Percentiles rank a stretch among this genome's conserved stretches.
phyloP scores from a whole-genome alignment of 768 basidiomycete species.

The Plicaturopsis crispa region DNA sequence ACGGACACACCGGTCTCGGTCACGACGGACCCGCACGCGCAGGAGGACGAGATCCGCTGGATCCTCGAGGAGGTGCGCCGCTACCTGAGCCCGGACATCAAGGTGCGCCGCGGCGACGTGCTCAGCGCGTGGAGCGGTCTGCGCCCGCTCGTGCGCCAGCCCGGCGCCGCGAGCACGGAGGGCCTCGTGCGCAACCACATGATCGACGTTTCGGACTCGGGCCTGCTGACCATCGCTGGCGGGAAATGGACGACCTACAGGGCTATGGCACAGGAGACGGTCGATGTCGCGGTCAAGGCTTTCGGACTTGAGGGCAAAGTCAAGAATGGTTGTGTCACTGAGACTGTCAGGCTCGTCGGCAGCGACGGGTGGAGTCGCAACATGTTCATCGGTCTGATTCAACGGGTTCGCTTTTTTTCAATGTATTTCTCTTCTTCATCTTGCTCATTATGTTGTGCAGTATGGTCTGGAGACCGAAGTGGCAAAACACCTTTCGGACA shows the following conservation, averaged over 20 bases:
- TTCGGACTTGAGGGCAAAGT: constrained; percentile 56
- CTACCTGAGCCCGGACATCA: constrained; percentile 89
- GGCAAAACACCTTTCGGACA: constrained; percentile 87
- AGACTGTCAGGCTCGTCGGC: constrained; percentile 76
- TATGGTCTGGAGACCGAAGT: constrained; percentile 90
- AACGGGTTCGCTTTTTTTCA: constrained; percentile 49
- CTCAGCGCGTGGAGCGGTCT: constrained; percentile 93
- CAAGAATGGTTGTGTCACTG: constrained; percentile 67
- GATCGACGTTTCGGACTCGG: constrained; percentile 73
- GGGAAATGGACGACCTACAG: constrained; percentile 99
- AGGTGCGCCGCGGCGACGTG: constrained; percentile 90
- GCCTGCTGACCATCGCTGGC: constrained; percentile 89
- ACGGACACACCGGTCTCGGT: constrained; percentile 81
- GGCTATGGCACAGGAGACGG: constrained; percentile 92
- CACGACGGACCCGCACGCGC: constrained; percentile 64
- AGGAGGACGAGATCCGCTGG: constrained; percentile 96
- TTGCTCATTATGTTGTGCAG: constrained; percentile 25
- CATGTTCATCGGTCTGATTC: constrained; percentile 95
- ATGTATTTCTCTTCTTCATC: constrained; percentile 1
- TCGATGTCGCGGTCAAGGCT: constrained; percentile 77
- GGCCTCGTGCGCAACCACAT: constrained; percentile 91
- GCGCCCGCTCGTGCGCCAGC: constrained; percentile 84
- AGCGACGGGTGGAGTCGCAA: constrained; percentile 92
- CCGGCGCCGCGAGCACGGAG: constrained; percentile 66
- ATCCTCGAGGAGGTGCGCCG: constrained; percentile 87